Evolutionary conservation across 2,329 filamentous ascomycete species (phyloP), one percentile per base, ranked within the genome.

Genomic region (Rhexocercosporidium sp.): DNA sequence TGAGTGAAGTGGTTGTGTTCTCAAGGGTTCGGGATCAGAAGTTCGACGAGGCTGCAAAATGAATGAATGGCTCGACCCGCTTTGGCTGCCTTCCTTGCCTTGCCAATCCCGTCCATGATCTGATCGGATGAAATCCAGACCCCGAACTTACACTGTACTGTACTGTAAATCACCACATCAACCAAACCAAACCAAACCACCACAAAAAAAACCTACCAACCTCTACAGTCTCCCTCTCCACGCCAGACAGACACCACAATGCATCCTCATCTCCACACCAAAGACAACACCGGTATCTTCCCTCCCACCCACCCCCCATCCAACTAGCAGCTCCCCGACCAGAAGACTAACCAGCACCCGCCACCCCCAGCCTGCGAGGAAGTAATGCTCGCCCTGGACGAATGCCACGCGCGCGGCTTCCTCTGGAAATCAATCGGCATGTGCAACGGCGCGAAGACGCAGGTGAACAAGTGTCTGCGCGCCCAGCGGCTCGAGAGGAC

Each of bases 261-360:
- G 96, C 96, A 99, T 92, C 96, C 96, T 64, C 95, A 97, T 82
- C 84, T 99, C 2, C 94, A 98, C 78, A 97, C 93, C 31, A 93
- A 96, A 79, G 91, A 97, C 78, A 97, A 97, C 75, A 85, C 88
- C 74, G 94, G 95, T 97, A 86, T 59, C n/a, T 41, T 49, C 31
- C 39, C 31, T 25, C 9, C 3, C 22, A 47, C 12, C n/a, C 44
- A 20, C 5, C 16, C 3, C 29, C 39, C 18, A 18, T 54, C 34
- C 34, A 46, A 41, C 6, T 22, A 9, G n/a, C 25, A 53, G 31
- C 11, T 25, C 20, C 20, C 31, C 34, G 7, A 27, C 51, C 3
- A 68, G 62, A 1, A 56, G 41, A 62, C 37, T 53, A 27, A 49
- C 65, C 74, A 70, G 39, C 16, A 49, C 65, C 74, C 70, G 72